Evolutionary conservation across 192 early-diverging fungal species (phyloP).

Genomic region (Coemansia sp.): DNA sequence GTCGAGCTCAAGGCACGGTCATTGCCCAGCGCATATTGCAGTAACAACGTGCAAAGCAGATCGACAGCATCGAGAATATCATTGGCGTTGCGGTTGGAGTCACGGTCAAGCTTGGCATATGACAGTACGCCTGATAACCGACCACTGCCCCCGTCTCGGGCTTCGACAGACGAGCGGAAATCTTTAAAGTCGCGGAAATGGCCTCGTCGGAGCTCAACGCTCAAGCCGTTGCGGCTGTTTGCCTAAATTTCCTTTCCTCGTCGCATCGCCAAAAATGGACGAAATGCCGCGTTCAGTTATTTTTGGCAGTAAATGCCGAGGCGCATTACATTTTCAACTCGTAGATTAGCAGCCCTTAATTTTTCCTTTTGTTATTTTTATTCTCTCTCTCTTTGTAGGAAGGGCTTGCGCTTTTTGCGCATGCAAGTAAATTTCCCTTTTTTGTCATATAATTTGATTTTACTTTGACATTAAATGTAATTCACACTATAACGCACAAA

Average conservation of each 20-base stretch:
- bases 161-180: constrained; percentile 7
- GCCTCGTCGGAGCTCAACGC: constrained; percentile 15
- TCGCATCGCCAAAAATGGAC: too few species aligned
- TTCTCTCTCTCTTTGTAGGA: too few species aligned
- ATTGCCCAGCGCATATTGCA: not conserved
- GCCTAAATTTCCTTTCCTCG: not conserved
- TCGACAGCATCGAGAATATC: constrained; percentile 11
- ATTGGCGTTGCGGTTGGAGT: constrained; percentile 8
- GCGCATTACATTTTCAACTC: too few species aligned
- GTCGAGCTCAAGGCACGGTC: constrained; percentile 22
- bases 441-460: too few species aligned
- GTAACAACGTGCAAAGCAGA: not conserved
- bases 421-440: too few species aligned
- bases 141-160: not conserved
- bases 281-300: too few species aligned
- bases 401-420: too few species aligned
- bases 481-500: too few species aligned
- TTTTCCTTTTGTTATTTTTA: too few species aligned
- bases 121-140: not conserved
- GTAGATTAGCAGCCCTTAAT: too few species aligned
- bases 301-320: too few species aligned
- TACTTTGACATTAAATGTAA: too few species aligned
- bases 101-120: not conserved
- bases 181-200: constrained; percentile 10
- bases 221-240: constrained; percentile 25